Percentiles rank a stretch among this genome's conserved stretches.
Conservation (phyloP, 1,139 yeast genomes). For the Taphrina betulina region DNA sequence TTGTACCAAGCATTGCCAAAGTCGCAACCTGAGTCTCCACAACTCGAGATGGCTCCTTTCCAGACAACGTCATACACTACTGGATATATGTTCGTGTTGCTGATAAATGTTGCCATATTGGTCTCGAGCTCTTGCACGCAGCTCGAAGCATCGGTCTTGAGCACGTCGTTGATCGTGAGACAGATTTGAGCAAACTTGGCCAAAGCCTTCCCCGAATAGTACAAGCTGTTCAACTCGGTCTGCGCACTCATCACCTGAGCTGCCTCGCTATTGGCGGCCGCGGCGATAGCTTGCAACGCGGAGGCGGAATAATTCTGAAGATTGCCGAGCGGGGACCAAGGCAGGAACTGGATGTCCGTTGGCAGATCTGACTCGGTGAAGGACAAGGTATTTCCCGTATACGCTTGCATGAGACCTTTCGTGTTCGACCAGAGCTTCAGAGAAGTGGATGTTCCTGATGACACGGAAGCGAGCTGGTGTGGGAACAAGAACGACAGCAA, state of each 20-base stretch:
- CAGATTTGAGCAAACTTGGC: constrained; percentile 74
- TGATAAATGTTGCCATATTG: constrained; percentile 54
- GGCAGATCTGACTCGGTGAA: constrained; percentile 64
- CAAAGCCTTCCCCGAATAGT: constrained; percentile 66
- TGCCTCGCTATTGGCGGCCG: constrained; percentile 59
- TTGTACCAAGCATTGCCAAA: constrained; percentile 70
- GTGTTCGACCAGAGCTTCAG: constrained; percentile 58
- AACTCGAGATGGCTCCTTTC: constrained; percentile 66
- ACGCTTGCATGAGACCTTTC: constrained; percentile 67
- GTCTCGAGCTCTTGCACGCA: constrained; percentile 54
- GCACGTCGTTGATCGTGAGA: constrained; percentile 60
- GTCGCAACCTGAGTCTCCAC: constrained; percentile 53
- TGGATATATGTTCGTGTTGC: constrained; percentile 57
- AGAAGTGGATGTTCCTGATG: constrained; percentile 45
- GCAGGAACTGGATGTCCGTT: constrained; percentile 45
- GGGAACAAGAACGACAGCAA: constrained; percentile 68
- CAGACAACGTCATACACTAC: constrained; percentile 67
- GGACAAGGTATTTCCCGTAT: constrained; percentile 52
- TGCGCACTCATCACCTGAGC: constrained; percentile 57
- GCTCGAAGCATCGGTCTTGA: constrained; percentile 52
- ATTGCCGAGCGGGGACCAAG: constrained; percentile 50
- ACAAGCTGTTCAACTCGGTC: constrained; percentile 55
- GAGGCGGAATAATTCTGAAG: constrained; percentile 51
- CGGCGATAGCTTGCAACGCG: constrained; percentile 52
- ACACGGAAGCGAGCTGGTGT: constrained; percentile 62